Percentiles rank a stretch among this genome's conserved stretches.
Conservation (phyloP, 2,329 filamentous ascomycete genomes). For the Phyllosticta citribraziliensis region DNA sequence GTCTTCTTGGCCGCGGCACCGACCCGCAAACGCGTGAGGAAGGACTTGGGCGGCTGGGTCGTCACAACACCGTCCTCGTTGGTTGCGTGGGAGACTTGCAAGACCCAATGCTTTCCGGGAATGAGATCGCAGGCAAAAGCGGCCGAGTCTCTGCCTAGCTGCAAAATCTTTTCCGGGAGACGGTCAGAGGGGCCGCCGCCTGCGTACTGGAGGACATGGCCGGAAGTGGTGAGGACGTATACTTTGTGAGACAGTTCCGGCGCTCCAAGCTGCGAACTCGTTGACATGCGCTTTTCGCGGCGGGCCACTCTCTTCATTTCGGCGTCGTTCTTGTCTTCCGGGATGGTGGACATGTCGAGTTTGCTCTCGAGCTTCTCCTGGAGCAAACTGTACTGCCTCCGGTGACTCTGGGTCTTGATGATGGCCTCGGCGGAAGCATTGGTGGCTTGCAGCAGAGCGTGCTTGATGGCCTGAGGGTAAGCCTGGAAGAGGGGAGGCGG, state of each 20-base stretch:
- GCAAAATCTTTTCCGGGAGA: conserved; percentile 62
- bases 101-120: conserved; percentile 68
- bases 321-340: conserved; percentile 19
- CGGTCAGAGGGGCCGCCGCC: conserved; percentile 61
- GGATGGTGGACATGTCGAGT: conserved; percentile 14
- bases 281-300: conserved; percentile 30
- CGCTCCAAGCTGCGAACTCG: conserved; percentile 32
- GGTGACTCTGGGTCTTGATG: conserved; percentile 47
- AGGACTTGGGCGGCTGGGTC: conserved; percentile 45
- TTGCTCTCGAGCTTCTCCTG: conserved; percentile 27
- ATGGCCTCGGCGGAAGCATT: conserved; percentile 60
- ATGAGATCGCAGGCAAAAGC: conserved; percentile 74
- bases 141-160: conserved; percentile 63
- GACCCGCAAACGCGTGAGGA: conserved; percentile 57
- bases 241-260: conserved; percentile 62
- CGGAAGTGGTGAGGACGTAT: conserved; percentile 60
- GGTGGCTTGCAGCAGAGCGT: conserved; percentile 60
- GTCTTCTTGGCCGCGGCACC: conserved; percentile 44
- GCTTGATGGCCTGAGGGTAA: conserved; percentile 72
- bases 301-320: conserved; percentile 27
- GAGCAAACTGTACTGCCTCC: conserved; percentile 38
- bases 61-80: conserved; percentile 46
- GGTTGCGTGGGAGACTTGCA: conserved; percentile 61
- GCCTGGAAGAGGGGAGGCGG: conserved; percentile 73
- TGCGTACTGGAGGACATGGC: conserved; percentile 65